Evolutionary conservation across 139 green algal species (phyloP).

Genomic region (Chlorella sp.): DNA sequence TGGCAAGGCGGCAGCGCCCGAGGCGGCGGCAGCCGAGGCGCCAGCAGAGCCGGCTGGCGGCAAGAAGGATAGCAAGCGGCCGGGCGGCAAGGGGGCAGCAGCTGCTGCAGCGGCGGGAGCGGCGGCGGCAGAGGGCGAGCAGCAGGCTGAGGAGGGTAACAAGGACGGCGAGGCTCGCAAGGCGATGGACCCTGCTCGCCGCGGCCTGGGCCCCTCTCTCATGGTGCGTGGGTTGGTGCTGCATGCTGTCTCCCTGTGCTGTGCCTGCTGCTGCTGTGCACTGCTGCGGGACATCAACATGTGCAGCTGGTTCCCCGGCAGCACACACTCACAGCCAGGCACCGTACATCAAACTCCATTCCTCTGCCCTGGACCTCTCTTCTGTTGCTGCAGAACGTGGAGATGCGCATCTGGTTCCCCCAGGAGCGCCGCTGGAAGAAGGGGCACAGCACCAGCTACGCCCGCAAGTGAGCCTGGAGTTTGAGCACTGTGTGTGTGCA

Average conservation of each 20-base stretch:
- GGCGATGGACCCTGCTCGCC: neutral
- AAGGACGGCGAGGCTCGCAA: neutral
- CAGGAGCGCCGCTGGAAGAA: neutral
- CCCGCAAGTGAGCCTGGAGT: neutral
- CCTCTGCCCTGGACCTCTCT: too few species aligned
- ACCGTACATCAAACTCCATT: too few species aligned
- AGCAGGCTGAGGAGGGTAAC: neutral
- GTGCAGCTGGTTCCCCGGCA: too few species aligned
- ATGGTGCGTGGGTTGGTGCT: too few species aligned
- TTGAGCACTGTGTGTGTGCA: too few species aligned
- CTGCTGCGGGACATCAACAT: too few species aligned
- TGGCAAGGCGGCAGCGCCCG: neutral
- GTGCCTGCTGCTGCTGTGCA: too few species aligned
- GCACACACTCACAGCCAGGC: too few species aligned
- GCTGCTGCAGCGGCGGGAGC: neutral
- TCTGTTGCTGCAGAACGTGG: neutral
- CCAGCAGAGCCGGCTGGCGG: neutral
- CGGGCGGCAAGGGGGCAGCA: neutral
- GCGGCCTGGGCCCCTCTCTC: neutral
- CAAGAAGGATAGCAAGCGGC: neutral
- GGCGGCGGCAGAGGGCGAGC: neutral
- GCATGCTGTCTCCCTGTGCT: too few species aligned
- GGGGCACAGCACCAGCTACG: constrained; percentile 20
- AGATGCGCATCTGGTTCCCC: neutral
- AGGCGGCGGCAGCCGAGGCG: neutral